These are phyloP conservation scores for Acmispon strigosus DNA, from an alignment of 306 rosid genomes.

Conservation along the genomic window DNA sequence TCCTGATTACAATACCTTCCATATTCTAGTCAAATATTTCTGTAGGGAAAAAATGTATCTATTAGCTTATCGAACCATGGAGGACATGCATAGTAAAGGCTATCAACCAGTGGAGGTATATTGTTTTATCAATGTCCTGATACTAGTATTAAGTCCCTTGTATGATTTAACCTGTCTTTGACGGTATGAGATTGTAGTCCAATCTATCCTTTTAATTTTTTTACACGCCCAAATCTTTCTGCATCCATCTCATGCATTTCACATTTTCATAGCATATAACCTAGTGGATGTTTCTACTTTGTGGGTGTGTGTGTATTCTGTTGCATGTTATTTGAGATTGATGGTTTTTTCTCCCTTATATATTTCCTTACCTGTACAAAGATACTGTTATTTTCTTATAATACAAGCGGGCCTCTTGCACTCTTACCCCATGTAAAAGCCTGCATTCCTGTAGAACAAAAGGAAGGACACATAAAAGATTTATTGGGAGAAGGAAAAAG, in stretches of 20 bases:
- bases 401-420: background rate
- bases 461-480: background rate
- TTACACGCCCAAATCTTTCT: background rate
- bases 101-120: constrained; percentile 81
- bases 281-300: background rate
- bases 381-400: constrained; percentile 2
- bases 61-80: constrained; percentile 72
- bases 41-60: constrained; percentile 76
- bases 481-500: background rate
- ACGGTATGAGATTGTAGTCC: background rate
- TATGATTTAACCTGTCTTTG: background rate
- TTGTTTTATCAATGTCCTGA: background rate
- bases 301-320: background rate
- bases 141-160: constrained; percentile 4
- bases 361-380: background rate
- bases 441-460: background rate
- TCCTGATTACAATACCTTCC: constrained; percentile 82
- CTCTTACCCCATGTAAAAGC: background rate
- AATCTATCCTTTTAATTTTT: background rate
- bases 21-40: constrained; percentile 77
- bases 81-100: constrained; percentile 83
- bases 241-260: background rate
- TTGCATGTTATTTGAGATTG: background rate
- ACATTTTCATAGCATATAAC: background rate
- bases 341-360: background rate